Evolutionary conservation across 345 rosid species (phyloP), one percentile per base, ranked within the genome.

Genomic region (Acer campestre): DNA sequence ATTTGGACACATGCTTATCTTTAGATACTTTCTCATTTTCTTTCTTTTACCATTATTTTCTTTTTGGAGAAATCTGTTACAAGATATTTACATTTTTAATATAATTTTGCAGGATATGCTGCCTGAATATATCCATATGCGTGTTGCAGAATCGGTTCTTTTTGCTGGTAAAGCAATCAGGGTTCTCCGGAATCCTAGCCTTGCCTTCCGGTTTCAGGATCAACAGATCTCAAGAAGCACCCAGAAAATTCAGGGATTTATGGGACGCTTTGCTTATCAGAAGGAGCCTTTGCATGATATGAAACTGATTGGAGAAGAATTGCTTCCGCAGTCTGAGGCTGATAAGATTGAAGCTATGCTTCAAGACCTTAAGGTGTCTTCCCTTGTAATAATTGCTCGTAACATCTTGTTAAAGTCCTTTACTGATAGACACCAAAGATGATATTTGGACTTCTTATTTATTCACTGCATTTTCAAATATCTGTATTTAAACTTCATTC

Each of bases 121-220:
- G 48, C 98, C 98, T 64, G 94, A 92, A 81, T 87, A 94, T 75
- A 88, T 96, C 78, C 92, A 89, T 65, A 96, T 94, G 95, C 91
- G 88, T 77, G 91, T 94, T 69, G 98, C 97, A 67, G 98, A 94
- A 76, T 96, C 99, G 67, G 82, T 92, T 84, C 92, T 96, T 74
- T 95, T 96, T 89, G 92, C 99, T 53, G 98, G 99, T 73, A 96
- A 96, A 88, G 99, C 99, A 76, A 86, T 96, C 82, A 90, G 97
- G 85, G 92, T 96, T 81, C 94, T 96, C 59, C 89, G 97, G 75
- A 96, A 96, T 82, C 97, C 99, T 29, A 92, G 93, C 83, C 84
- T 90, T 73, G 83, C 93, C 58, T 90, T 92, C 73, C 89, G 78
- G 83, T 87, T 84, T 82, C 93, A 90, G 80, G 92, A 89, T 81